phyloP scores from a whole-genome alignment of 2,329 filamentous ascomycete species.

The Pseudogymnoascus sp. region DNA sequence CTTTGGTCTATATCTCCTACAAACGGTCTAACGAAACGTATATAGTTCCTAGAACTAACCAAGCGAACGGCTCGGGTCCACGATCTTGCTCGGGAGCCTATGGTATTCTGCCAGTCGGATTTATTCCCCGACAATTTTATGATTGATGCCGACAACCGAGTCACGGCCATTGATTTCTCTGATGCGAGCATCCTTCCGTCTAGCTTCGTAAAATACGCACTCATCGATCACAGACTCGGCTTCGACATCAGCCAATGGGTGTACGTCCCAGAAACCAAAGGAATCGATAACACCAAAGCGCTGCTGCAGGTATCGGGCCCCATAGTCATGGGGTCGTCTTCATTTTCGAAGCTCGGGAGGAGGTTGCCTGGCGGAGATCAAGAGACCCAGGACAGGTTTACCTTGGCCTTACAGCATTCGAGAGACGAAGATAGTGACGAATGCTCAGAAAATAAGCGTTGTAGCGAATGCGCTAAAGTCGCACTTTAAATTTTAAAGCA shows the following conservation, averaged over 20 bases:
- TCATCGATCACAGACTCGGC: not conserved
- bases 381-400: too few species aligned
- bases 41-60: constrained; percentile 11
- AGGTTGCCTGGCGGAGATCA: too few species aligned
- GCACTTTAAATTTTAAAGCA: not conserved
- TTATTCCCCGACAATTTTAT: constrained; percentile 17
- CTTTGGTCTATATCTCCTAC: not conserved
- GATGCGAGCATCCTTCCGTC: constrained; percentile 18
- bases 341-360: too few species aligned
- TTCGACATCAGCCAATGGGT: constrained; percentile 12
- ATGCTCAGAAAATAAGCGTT: too few species aligned
- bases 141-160: constrained; percentile 12
- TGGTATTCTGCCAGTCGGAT: constrained; percentile 20
- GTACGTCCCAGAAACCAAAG: constrained; percentile 10
- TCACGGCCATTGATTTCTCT: constrained; percentile 17
- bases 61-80: constrained; percentile 9
- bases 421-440: too few species aligned
- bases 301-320: too few species aligned
- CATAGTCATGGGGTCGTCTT: too few species aligned
- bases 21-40: not conserved
- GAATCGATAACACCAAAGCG: constrained; percentile 16
- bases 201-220: constrained; percentile 14
- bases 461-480: too few species aligned
- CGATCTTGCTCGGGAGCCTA: constrained; percentile 15
- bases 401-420: too few species aligned